Evolutionary conservation across 2,329 filamentous ascomycete species (phyloP).

Genomic region (Pseudonectria buxi): DNA sequence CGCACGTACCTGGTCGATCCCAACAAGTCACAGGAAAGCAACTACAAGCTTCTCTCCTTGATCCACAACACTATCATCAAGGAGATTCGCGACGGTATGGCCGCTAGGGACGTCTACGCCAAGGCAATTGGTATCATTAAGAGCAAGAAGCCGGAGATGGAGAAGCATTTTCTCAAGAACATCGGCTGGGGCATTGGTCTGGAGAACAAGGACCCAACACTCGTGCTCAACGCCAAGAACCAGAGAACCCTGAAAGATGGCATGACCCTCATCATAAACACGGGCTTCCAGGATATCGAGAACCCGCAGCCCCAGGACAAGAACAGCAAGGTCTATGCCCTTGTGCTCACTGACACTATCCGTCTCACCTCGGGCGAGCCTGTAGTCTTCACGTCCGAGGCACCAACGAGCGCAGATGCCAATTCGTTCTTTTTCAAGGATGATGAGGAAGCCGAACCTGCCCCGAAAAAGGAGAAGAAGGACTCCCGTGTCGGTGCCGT

Average conservation of each 20-base stretch:
- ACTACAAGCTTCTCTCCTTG: conserved; percentile 80
- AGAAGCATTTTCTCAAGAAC: conserved; percentile 90
- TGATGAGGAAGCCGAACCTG: conserved; percentile 77
- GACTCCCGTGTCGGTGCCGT: conserved; percentile 77
- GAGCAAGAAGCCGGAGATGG: conserved; percentile 88
- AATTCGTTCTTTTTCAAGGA: conserved; percentile 99
- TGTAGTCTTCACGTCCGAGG: conserved; percentile 89
- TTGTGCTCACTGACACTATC: conserved; percentile 88
- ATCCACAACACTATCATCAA: conserved; percentile 89
- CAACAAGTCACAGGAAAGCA: conserved; percentile 89
- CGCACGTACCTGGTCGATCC: conserved; percentile 95
- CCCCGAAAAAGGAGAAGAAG: conserved; percentile 87
- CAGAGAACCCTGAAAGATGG: conserved; percentile 78
- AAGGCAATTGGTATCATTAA: conserved; percentile 78
- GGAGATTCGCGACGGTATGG: conserved; percentile 78
- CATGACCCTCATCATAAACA: conserved; percentile 90
- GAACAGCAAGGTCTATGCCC: conserved; percentile 79
- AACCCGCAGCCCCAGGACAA: conserved; percentile 85
- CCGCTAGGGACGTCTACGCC: conserved; percentile 83
- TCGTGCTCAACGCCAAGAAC: conserved; percentile 85
- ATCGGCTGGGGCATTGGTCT: conserved; percentile 90
- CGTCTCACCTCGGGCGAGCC: conserved; percentile 74
- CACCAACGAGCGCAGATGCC: conserved; percentile 82
- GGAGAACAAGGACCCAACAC: conserved; percentile 76
- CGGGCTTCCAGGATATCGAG: conserved; percentile 82